A percentile compares a stretch with the other conserved stretches of the same genome.
phyloP scores from a whole-genome alignment of 257 asterid genomes.

The Jacaranda mimosifolia region DNA sequence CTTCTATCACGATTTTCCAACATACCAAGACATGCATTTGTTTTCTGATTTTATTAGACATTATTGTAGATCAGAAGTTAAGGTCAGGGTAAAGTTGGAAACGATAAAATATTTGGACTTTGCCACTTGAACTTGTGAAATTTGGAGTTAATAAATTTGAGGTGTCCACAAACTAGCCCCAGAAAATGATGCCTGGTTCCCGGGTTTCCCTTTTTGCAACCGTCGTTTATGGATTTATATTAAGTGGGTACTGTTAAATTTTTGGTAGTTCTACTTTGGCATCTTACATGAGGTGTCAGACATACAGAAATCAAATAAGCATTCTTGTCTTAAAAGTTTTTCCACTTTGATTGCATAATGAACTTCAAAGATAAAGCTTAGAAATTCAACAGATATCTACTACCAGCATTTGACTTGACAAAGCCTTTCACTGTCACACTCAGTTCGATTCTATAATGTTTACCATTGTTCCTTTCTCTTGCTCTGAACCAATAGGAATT shows the following conservation, averaged over 20 bases:
- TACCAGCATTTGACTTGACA: background rate
- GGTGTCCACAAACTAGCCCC: too few relatives aligned
- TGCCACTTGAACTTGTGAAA: background rate
- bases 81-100: too few relatives aligned
- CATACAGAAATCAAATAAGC: too few relatives aligned
- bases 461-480: background rate
- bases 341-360: background rate
- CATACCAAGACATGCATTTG: too few relatives aligned
- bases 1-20: too few relatives aligned
- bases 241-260: background rate
- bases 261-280: background rate
- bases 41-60: too few relatives aligned
- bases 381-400: background rate
- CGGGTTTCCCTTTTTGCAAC: background rate
- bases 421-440: background rate
- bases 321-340: too few relatives aligned
- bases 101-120: background rate
- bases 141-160: too few relatives aligned
- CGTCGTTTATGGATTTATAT: background rate
- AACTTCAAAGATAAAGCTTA: background rate
- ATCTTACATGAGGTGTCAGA: background rate
- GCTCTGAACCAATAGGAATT: background rate
- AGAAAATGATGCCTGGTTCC: background rate
- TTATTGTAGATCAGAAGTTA: too few relatives aligned
- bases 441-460: background rate